Percentiles rank a stretch among this genome's conserved stretches.
These are phyloP conservation scores for Ogataea trehaloabstinens DNA, from an alignment of 805 yeast genomes.

Conservation along the genomic window DNA sequence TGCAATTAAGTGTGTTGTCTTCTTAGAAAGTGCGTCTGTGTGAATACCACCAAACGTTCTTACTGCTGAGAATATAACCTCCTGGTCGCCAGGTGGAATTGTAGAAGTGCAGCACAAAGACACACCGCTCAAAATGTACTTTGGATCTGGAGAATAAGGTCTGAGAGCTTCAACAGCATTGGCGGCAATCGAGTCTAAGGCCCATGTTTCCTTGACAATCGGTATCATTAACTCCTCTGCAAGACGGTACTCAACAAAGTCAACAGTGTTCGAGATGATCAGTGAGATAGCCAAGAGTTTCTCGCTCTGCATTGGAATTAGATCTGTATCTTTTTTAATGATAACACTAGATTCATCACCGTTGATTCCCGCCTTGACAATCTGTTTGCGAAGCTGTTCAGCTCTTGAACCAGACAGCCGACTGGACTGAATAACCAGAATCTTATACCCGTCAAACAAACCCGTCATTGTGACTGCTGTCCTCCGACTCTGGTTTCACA, in stretches of 20 bases:
- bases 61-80: slow-evolving; percentile 66
- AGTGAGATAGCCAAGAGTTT: slow-evolving; percentile 35
- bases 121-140: slow-evolving; percentile 58
- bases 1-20: slow-evolving; percentile 79
- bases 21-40: slow-evolving; percentile 57
- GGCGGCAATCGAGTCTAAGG: slow-evolving; percentile 43
- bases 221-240: slow-evolving; percentile 60
- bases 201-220: slow-evolving; percentile 62
- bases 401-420: slow-evolving; percentile 11
- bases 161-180: slow-evolving; percentile 48
- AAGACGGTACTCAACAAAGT: slow-evolving; percentile 49
- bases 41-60: slow-evolving; percentile 76
- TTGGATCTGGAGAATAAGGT: slow-evolving; percentile 71
- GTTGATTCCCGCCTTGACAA: slow-evolving; percentile 17
- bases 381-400: slow-evolving; percentile 13
- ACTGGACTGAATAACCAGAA: slow-evolving; percentile 17
- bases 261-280: slow-evolving; percentile 49
- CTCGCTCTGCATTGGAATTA: slow-evolving; percentile 10
- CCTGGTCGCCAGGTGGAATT: slow-evolving; percentile 56
- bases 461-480: slow-evolving; percentile 5
- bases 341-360: slow-evolving; percentile 12
- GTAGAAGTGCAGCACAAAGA: slow-evolving; percentile 54
- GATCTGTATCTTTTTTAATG: slow-evolving; percentile 14
- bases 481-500: no score
- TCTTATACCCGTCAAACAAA: slow-evolving; percentile 16